Base-by-base conservation (phyloP, 768 basidiomycete species). In the Suillus paluster region DNA sequence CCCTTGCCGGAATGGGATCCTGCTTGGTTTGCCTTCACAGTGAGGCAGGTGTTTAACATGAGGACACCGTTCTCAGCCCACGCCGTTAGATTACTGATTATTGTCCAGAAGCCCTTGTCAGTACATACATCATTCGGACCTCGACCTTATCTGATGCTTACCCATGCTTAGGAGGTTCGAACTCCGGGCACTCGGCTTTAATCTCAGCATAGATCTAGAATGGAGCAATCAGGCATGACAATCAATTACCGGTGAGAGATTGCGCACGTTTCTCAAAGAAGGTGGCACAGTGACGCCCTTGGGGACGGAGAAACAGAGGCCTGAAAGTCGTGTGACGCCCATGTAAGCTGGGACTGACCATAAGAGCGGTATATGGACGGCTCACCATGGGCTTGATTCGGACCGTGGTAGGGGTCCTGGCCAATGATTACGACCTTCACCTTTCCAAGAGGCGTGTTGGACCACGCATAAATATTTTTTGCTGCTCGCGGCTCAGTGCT, bases 1-100 rank as follows among this genome's bases (percentile, higher is more conserved):
- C 96, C 96, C 74, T 83, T 88, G 68, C 86, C 85, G 44, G 88
- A 84, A 75, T 97, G 96, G 57, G 94, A 95, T 41, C 85, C 91
- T 19, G 96, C 86, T 59, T 83, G 67, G 60, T 83, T 83, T 0
- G 91, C 90, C 58, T 86, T 84, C 42, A 97, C 96, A 2, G 96
- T 97, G 54, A 98, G 82, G 62, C 89, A 91, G n/a, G 94, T 92
- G 78, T 97, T 98, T 52, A 97, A 84, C 74, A 97, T 84, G 63
- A 97, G 81, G 44, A 98, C 95, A 56, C 96, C 96, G 61, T 89
- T 88, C 63, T 86, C 79, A 1, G 95, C 93, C 90, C 94, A 95
- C 21, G 81, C 74, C 7, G 86, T 84, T 48, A 98, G 81, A 70
- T 94, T 92, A 60, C 96, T 95, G 68, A 62, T 55, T 25, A 55